Conservation (phyloP, 1,284 basidiomycete species). For the Dichomitus squalens region DNA sequence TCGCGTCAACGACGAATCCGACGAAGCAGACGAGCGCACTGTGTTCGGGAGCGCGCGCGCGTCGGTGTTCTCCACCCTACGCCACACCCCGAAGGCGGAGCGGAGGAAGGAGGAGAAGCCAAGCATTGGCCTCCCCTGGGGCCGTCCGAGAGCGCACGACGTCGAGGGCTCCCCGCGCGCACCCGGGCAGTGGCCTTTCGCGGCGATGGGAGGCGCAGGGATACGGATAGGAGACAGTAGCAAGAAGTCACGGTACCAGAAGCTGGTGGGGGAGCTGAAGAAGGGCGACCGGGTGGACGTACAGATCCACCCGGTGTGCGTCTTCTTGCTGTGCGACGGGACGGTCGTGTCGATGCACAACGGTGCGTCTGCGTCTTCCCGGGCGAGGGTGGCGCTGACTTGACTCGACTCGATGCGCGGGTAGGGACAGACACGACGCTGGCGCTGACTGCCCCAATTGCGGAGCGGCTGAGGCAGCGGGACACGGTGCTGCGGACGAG, state of each 20-base stretch:
- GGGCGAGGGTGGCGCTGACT: conserved; percentile 23
- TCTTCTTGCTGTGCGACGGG: conserved; percentile 69
- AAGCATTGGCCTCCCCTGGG: no score
- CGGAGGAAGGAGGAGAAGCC: no score
- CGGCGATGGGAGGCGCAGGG: no score
- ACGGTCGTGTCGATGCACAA: conserved; percentile 35
- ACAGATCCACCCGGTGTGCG: conserved; percentile 58
- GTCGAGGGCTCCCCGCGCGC: conserved; percentile 15
- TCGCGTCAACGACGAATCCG: not conserved
- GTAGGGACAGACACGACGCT: no score
- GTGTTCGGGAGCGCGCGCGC: conserved; percentile 29
- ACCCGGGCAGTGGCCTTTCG: no score
- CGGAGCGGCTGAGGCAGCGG: conserved; percentile 51
- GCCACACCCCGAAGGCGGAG: no score
- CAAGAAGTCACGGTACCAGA: conserved; percentile 35
- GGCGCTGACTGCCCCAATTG: conserved; percentile 61
- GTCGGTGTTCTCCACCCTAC: conserved; percentile 32
- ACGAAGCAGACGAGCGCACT: conserved; percentile 31
- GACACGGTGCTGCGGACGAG: conserved; percentile 62
- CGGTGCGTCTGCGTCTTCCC: conserved; percentile 15
- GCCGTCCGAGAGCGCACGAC: no score
- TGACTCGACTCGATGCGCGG: no score
- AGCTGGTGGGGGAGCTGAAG: conserved; percentile 50
- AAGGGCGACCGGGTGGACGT: conserved; percentile 63
- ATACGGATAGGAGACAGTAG: no score